Conservation (phyloP, 2,329 filamentous ascomycete genomes). For the Cladosporium colombiae region DNA sequence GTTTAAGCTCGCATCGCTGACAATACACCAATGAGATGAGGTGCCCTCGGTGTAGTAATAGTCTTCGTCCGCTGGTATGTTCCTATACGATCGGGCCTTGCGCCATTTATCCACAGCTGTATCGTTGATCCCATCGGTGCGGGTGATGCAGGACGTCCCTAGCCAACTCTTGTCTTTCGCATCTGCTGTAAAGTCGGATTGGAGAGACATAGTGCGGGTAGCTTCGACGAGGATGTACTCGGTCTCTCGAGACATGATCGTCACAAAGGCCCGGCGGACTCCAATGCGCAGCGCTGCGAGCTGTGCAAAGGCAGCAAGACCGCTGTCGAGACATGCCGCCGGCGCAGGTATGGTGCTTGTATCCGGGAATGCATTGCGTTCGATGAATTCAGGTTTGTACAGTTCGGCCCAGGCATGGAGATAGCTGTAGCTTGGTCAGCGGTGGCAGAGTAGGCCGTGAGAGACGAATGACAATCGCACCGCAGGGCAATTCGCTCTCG, state of each 20-base stretch:
- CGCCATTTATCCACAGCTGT: background rate
- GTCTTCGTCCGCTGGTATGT: background rate
- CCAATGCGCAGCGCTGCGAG: conserved; percentile 41
- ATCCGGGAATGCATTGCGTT: conserved; percentile 11
- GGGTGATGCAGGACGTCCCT: conserved; percentile 20
- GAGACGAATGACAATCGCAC: background rate
- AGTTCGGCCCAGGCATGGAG: conserved; percentile 12
- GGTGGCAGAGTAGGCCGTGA: background rate
- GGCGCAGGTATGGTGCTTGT: conserved; percentile 15
- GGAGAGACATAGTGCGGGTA: conserved; percentile 43
- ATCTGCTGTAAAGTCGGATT: conserved; percentile 39
- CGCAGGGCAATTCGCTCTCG: conserved; percentile 1
- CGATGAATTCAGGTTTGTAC: conserved; percentile 7
- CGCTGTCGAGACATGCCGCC: conserved; percentile 33
- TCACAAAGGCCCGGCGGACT: conserved; percentile 41
- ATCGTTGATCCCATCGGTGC: conserved; percentile 31
- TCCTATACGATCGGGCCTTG: background rate
- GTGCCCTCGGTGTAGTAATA: conserved; percentile 24
- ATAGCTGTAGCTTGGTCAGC: conserved; percentile 3
- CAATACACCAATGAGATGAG: conserved; percentile 28
- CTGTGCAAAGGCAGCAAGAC: conserved; percentile 39
- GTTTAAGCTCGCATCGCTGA: conserved; percentile 29
- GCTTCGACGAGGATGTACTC: conserved; percentile 55
- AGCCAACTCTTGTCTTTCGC: conserved; percentile 31
- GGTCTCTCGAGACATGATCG: conserved; percentile 50